These are phyloP conservation scores for Boletus tomentosulus DNA, from an alignment of 768 basidiomycete species.

Conservation along the genomic window DNA sequence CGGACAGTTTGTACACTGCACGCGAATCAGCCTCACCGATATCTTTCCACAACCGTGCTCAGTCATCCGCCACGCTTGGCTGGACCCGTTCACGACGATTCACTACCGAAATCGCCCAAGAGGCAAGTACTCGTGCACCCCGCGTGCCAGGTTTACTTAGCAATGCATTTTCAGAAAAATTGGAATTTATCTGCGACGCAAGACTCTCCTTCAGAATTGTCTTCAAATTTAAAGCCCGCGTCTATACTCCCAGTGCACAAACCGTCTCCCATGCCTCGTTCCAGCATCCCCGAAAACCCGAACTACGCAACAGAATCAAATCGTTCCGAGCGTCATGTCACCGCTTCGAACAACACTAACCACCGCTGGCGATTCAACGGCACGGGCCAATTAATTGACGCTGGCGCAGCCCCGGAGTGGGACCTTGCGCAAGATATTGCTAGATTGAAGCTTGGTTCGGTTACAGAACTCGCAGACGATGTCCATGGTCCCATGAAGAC, in stretches of 20 bases:
- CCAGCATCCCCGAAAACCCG: constrained; percentile 26
- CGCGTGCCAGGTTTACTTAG: constrained; percentile 23
- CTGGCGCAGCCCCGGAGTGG: constrained; percentile 56
- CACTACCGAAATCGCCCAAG: constrained; percentile 37
- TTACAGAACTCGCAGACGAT: constrained; percentile 48
- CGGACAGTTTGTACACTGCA: constrained; percentile 33
- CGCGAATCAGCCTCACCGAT: constrained; percentile 34
- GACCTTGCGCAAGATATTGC: constrained; percentile 70
- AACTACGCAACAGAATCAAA: constrained; percentile 20
- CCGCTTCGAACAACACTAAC: constrained; percentile 33
- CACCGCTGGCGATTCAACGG: constrained; percentile 63
- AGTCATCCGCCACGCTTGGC: constrained; percentile 34
- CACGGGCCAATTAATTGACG: constrained; percentile 58
- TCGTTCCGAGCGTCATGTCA: constrained; percentile 38
- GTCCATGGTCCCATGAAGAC: constrained; percentile 53
- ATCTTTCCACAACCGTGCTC: constrained; percentile 28
- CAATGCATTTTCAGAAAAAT: constrained; percentile 33
- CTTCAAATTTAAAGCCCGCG: constrained; percentile 28
- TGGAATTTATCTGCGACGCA: constrained; percentile 44
- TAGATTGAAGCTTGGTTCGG: constrained; percentile 63
- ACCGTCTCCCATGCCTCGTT: constrained; percentile 46
- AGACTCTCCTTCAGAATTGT: constrained; percentile 35
- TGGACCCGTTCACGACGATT: constrained; percentile 45
- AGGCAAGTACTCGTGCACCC: constrained; percentile 37
- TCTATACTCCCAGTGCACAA: constrained; percentile 37